Conservation (phyloP, 176 grass and related monocot species). For the Eleusine coracana region DNA sequence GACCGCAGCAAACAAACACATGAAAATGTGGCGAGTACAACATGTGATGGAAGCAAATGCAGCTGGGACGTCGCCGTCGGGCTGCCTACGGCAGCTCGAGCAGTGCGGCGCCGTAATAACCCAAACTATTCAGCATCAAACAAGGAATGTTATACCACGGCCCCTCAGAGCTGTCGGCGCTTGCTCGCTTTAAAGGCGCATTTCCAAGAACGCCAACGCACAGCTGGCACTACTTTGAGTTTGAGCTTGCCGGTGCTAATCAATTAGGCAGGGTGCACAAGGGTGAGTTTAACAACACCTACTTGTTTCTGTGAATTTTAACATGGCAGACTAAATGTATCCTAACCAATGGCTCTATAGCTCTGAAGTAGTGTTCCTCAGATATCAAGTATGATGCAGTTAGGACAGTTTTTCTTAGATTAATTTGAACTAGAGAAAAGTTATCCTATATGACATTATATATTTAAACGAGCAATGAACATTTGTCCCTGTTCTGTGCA, state of each 20-base stretch:
- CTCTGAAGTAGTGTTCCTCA: background rate
- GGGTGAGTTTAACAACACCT: background rate
- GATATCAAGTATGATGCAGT: background rate
- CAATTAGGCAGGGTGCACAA: background rate
- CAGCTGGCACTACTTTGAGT: conserved; percentile 18
- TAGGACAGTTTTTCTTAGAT: background rate
- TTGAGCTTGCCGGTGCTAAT: conserved; percentile 18
- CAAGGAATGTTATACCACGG: conserved; percentile 27
- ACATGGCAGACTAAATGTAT: background rate
- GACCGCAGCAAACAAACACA: conserved; percentile 3
- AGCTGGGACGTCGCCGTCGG: conserved; percentile 32
- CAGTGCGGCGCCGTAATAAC: background rate
- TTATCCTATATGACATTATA: background rate
- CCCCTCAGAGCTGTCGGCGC: conserved; percentile 32
- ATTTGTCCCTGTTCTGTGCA: background rate
- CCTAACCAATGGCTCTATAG: background rate
- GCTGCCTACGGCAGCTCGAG: conserved; percentile 29
- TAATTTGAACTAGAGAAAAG: background rate
- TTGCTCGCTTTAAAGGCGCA: conserved; percentile 40
- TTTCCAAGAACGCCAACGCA: conserved; percentile 38
- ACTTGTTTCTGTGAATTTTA: background rate
- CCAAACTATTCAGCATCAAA: conserved; percentile 2
- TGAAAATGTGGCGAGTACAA: background rate
- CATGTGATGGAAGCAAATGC: conserved; percentile 26
- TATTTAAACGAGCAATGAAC: background rate